phyloP scores from a whole-genome alignment of 768 basidiomycete genomes.

The Boletales sp. region DNA sequence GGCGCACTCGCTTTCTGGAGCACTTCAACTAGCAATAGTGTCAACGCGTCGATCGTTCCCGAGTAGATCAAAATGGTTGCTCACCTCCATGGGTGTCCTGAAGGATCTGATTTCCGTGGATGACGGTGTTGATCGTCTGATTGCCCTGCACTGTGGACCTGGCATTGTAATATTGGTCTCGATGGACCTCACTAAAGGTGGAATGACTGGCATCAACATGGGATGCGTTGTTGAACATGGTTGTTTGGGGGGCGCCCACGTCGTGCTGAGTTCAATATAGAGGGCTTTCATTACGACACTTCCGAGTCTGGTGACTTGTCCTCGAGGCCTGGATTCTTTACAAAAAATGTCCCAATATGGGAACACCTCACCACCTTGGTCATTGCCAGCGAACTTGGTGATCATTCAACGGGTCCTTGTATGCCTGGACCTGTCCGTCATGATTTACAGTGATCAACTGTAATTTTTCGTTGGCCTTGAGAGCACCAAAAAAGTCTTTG shows the following conservation, averaged over 20 bases:
- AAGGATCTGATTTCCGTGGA: constrained; percentile 18
- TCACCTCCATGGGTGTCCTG: constrained; percentile 11
- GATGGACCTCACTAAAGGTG: constrained; percentile 15
- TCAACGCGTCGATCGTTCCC: not conserved
- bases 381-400: too few relatives aligned
- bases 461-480: too few relatives aligned
- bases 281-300: too few relatives aligned
- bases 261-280: too few relatives aligned
- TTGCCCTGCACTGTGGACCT: constrained; percentile 13
- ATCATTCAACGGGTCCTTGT: too few relatives aligned
- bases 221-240: constrained; percentile 16
- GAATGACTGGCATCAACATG: constrained; percentile 11
- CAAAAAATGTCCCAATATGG: too few relatives aligned
- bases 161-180: constrained; percentile 11
- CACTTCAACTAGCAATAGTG: not conserved
- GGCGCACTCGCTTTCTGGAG: constrained; percentile 16
- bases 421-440: too few relatives aligned
- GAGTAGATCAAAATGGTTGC: not conserved
- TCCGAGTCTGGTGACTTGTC: too few relatives aligned
- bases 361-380: too few relatives aligned
- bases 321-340: too few relatives aligned
- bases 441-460: too few relatives aligned
- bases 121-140: constrained; percentile 13
- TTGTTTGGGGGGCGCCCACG: not conserved
- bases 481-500: too few relatives aligned